phyloP scores from a whole-genome alignment of 2,329 filamentous ascomycete genomes.

The Trichoderma lentiforme region DNA sequence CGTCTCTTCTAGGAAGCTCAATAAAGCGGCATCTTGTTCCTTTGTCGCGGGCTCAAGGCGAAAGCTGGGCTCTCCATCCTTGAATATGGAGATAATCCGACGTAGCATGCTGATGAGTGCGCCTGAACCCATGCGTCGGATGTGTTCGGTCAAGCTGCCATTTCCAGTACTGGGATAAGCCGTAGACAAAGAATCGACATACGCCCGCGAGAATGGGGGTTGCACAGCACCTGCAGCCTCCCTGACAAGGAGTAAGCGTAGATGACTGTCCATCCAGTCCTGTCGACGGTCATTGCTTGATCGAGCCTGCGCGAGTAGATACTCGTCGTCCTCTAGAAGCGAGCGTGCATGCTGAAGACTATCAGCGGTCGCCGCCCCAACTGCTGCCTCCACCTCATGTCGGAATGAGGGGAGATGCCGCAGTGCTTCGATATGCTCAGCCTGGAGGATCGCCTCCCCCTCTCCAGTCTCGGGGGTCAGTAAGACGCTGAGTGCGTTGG shows the following conservation, averaged over 20 bases:
- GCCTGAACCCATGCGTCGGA: slow-evolving; percentile 53
- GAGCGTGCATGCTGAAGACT: slow-evolving; percentile 42
- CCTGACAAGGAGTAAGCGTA: slow-evolving; percentile 49
- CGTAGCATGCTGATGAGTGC: slow-evolving; percentile 29
- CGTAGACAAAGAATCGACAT: slow-evolving; percentile 57
- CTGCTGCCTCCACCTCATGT: slow-evolving; percentile 45
- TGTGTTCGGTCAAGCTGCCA: slow-evolving; percentile 51
- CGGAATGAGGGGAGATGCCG: slow-evolving; percentile 69
- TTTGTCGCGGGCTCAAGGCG: slow-evolving; percentile 33
- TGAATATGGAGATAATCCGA: slow-evolving; percentile 28
- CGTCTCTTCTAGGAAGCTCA: slow-evolving; percentile 38
- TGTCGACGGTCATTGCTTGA: slow-evolving; percentile 30
- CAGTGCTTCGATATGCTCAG: slow-evolving; percentile 63
- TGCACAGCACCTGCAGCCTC: slow-evolving; percentile 37
- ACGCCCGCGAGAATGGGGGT: slow-evolving; percentile 52
- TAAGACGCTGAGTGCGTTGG: slow-evolving; percentile 69
- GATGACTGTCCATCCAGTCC: slow-evolving; percentile 41
- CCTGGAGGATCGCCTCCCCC: slow-evolving; percentile 41
- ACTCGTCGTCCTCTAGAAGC: slow-evolving; percentile 59
- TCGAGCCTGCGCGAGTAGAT: slow-evolving; percentile 47
- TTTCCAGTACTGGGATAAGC: slow-evolving; percentile 50
- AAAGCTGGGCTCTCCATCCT: slow-evolving; percentile 38
- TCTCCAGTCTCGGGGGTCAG: slow-evolving; percentile 35
- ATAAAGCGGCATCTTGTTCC: slow-evolving; percentile 32
- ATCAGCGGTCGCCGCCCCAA: slow-evolving; percentile 42